These are phyloP conservation scores for Sporothrix pseudoabietina DNA, from an alignment of 2,329 filamentous ascomycete genomes.

Conservation along the genomic window DNA sequence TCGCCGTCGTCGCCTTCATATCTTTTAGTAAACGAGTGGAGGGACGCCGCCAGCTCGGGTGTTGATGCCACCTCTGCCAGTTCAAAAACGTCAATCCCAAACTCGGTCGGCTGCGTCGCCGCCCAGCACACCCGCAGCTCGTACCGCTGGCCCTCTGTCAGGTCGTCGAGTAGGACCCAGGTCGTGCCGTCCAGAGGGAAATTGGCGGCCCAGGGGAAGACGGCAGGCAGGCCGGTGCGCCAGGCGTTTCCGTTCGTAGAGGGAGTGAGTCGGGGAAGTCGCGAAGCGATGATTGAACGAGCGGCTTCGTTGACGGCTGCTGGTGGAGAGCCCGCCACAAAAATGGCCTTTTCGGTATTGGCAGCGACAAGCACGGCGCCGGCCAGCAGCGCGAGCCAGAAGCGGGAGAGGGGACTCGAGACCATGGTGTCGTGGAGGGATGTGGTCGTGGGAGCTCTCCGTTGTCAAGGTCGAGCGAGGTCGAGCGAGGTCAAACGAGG, in stretches of 20 bases:
- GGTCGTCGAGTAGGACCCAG: conserved; percentile 75
- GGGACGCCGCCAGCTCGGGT: conserved; percentile 64
- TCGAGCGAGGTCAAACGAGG: background rate
- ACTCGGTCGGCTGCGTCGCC: conserved; percentile 88
- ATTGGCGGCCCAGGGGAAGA: conserved; percentile 61
- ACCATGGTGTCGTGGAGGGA: background rate
- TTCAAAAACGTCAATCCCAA: conserved; percentile 68
- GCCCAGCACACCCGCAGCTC: conserved; percentile 93
- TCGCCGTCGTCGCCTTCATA: background rate
- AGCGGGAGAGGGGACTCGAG: background rate
- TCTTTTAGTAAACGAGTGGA: conserved; percentile 57
- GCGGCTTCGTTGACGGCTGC: background rate
- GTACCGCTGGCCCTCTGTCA: conserved; percentile 76
- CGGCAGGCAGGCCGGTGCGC: conserved; percentile 65
- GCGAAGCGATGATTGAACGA: background rate
- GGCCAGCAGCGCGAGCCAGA: conserved; percentile 33
- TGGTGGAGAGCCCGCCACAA: conserved; percentile 54
- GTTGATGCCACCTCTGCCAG: conserved; percentile 63
- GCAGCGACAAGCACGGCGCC: conserved; percentile 47
- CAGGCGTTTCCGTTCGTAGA: conserved; percentile 45
- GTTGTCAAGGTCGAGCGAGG: background rate
- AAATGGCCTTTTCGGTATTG: conserved; percentile 92
- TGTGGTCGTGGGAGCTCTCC: background rate
- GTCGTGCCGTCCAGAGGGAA: conserved; percentile 65
- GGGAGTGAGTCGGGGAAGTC: conserved; percentile 28